Evolutionary conservation across 2,329 filamentous ascomycete genomes (phyloP).

Genomic region (Hypoxylon sp.): DNA sequence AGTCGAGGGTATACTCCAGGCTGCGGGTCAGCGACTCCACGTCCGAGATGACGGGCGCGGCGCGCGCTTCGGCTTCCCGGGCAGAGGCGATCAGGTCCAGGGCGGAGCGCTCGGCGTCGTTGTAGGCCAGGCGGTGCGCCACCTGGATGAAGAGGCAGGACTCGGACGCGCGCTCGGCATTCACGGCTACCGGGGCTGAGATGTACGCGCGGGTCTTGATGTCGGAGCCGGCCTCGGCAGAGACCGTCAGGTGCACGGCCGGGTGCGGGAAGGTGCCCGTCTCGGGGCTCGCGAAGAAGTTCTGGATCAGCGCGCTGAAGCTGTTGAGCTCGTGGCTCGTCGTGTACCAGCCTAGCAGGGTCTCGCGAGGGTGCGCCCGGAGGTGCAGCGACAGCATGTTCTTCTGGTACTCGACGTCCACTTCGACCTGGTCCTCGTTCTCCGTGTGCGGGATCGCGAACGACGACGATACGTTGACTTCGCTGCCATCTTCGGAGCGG

Average conservation of each 20-base stretch:
- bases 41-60: slow-evolving; percentile 83
- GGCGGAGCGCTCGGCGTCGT: slow-evolving; percentile 72
- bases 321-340: slow-evolving; percentile 97
- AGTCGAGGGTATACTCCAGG: slow-evolving; percentile 87
- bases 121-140: slow-evolving; percentile 93
- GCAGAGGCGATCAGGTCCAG: slow-evolving; percentile 88
- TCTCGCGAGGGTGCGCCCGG: slow-evolving; percentile 93
- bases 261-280: slow-evolving; percentile 98
- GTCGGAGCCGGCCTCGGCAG: slow-evolving; percentile 87
- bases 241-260: slow-evolving; percentile 96
- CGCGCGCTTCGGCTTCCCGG: slow-evolving; percentile 82
- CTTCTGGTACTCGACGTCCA: slow-evolving; percentile 99
- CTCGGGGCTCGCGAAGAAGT: slow-evolving; percentile 98
- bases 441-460: slow-evolving; percentile 99
- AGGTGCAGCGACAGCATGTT: slow-evolving; percentile 97
- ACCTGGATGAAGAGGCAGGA: slow-evolving; percentile 98
- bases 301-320: slow-evolving; percentile 98
- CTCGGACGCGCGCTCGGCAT: slow-evolving; percentile 93
- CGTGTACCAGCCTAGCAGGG: slow-evolving; percentile 98
- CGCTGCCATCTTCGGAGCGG: slow-evolving; percentile 95
- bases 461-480: slow-evolving; percentile 95
- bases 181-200: slow-evolving; percentile 93
- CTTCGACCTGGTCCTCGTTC: slow-evolving; percentile 98
- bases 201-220: slow-evolving; percentile 96
- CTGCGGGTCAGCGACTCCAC: slow-evolving; percentile 90